A percentile compares a stretch with the other conserved stretches of the same genome.
Conservation (phyloP, 2,329 filamentous ascomycete species). For the Scolecobasidium constrictum region DNA sequence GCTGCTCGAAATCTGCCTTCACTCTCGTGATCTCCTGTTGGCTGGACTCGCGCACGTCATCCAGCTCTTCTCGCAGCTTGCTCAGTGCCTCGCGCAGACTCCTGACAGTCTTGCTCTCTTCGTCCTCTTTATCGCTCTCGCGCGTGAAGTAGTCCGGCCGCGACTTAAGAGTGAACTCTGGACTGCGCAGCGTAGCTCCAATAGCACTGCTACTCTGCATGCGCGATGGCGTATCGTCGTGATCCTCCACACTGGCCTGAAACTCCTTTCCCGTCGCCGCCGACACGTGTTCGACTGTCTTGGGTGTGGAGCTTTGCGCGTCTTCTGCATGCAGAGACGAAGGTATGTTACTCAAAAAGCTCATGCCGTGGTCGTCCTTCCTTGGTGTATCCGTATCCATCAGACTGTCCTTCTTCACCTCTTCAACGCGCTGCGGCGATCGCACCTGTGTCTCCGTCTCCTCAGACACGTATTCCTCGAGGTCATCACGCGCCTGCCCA, state of each 20-base stretch:
- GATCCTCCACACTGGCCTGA: slow-evolving; percentile 9
- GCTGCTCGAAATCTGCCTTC: not conserved
- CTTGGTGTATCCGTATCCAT: not conserved
- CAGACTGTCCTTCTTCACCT: not conserved
- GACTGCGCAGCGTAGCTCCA: not conserved
- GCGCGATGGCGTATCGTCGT: slow-evolving; percentile 8
- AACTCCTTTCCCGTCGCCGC: not conserved
- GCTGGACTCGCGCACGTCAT: not conserved
- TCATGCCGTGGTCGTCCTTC: not conserved
- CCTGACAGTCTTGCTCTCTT: not conserved
- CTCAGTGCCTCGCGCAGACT: not conserved
- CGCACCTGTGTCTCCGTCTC: not conserved
- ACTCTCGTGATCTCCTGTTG: not conserved
- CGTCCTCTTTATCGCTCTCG: not conserved
- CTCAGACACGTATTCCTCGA: slow-evolving; percentile 6
- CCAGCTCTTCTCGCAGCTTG: not conserved
- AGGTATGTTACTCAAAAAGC: not conserved
- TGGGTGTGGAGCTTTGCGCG: not conserved
- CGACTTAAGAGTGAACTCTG: not conserved
- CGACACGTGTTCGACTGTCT: not conserved
- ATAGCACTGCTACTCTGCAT: not conserved
- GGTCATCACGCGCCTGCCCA: not conserved
- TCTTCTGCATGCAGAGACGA: not conserved
- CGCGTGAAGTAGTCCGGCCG: not conserved
- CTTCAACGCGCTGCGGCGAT: not conserved